phyloP scores from a whole-genome alignment of 257 asterid species.

The Solanum piurae region DNA sequence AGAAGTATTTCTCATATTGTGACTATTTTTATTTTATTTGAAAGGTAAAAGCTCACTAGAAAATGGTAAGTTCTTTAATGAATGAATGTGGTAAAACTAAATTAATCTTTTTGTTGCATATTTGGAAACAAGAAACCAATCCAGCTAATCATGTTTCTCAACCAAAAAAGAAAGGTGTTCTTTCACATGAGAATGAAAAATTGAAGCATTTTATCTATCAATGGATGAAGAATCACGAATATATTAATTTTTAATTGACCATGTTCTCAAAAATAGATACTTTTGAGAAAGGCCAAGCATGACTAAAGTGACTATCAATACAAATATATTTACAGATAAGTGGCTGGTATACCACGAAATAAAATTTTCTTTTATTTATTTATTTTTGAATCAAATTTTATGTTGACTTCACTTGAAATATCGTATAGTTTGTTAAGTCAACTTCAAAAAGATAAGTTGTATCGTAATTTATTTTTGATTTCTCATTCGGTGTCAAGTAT shows the following conservation, averaged over 20 bases:
- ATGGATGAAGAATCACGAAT: no score
- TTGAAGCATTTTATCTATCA: not conserved
- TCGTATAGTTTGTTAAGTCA: no score
- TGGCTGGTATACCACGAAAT: not conserved
- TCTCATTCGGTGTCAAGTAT: accelerated
- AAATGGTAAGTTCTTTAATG: not conserved
- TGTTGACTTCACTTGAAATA: not conserved
- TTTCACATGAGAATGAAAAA: no score
- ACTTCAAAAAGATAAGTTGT: no score
- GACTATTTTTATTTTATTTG: no score
- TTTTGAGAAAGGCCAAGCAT: not conserved
- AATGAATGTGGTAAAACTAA: no score
- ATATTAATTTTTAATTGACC: not conserved
- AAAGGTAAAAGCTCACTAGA: not conserved
- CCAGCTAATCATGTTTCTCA: not conserved
- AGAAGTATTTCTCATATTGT: no score
- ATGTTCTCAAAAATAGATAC: not conserved
- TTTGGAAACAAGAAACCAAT: not conserved
- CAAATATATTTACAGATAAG: not conserved
- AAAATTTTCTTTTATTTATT: no score
- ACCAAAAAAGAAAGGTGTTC: not conserved
- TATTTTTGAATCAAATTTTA: not conserved
- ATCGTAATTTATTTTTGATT: no score
- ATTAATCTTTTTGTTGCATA: no score
- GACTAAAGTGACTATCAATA: not conserved